These are phyloP conservation scores for Sporothrix brunneoviolacea DNA, from an alignment of 2,329 filamentous ascomycete species.

Conservation along the genomic window DNA sequence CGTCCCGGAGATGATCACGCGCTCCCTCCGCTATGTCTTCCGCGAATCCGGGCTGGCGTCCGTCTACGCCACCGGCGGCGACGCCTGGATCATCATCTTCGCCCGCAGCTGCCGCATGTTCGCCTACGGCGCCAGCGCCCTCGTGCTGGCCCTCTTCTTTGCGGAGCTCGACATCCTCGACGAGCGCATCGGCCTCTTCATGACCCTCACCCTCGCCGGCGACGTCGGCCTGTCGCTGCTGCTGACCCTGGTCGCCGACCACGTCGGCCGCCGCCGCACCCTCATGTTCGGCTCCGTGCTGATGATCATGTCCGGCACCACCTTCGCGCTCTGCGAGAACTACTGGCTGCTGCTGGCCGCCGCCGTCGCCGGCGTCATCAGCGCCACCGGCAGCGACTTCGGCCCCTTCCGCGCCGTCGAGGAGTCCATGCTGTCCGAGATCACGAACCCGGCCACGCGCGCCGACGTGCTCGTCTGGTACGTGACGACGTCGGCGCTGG, in stretches of 20 bases:
- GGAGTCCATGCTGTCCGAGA: slow-evolving; percentile 56
- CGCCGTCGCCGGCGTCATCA: slow-evolving; percentile 55
- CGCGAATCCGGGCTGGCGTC: slow-evolving; percentile 43
- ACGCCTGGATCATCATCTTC: slow-evolving; percentile 49
- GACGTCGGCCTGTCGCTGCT: slow-evolving; percentile 53
- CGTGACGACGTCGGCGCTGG: slow-evolving; percentile 49
- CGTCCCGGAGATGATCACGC: slow-evolving; percentile 10
- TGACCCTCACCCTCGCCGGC: slow-evolving; percentile 56
- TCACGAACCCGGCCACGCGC: slow-evolving; percentile 47
- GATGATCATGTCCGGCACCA: slow-evolving; percentile 49
- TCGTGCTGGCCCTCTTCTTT: slow-evolving; percentile 57
- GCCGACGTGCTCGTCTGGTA: slow-evolving; percentile 64
- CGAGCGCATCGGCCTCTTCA: slow-evolving; percentile 56
- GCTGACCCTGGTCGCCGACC: slow-evolving; percentile 53
- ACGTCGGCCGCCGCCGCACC: slow-evolving; percentile 49
- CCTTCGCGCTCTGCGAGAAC: slow-evolving; percentile 48
- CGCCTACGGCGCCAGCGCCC: slow-evolving; percentile 54
- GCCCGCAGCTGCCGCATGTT: slow-evolving; percentile 50
- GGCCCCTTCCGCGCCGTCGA: slow-evolving; percentile 62
- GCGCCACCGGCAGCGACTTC: slow-evolving; percentile 57
- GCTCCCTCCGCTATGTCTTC: slow-evolving; percentile 23
- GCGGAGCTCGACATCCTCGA: slow-evolving; percentile 49
- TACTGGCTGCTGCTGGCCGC: slow-evolving; percentile 54
- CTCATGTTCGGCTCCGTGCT: slow-evolving; percentile 45
- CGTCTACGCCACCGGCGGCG: slow-evolving; percentile 37